Conservation (phyloP, 139 green algal genomes). For the Parachlorella kessleri region DNA sequence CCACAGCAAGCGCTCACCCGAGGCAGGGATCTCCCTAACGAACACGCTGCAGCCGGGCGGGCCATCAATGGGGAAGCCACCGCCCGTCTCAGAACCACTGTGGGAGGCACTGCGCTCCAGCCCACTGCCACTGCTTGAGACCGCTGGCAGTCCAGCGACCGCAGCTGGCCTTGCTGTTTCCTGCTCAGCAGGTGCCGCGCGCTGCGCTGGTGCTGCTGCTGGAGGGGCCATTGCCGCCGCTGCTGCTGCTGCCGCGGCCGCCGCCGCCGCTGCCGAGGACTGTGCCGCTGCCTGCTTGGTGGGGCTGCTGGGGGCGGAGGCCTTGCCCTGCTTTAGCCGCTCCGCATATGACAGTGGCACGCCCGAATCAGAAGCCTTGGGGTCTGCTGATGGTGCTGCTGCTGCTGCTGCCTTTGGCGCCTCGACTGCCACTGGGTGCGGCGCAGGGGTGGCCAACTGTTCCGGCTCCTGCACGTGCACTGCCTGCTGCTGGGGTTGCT, state of each 20-base stretch:
- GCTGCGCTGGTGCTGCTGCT: neutral
- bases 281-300: neutral
- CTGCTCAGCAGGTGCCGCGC: slow-evolving; percentile 6
- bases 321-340: slow-evolving; percentile 22
- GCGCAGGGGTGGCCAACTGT: neutral
- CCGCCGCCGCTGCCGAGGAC: neutral
- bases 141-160: too few relatives aligned
- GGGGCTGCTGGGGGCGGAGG: neutral
- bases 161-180: too few relatives aligned
- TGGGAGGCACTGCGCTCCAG: neutral
- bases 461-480: neutral
- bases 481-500: slow-evolving; percentile 7
- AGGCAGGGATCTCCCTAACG: slow-evolving; percentile 27
- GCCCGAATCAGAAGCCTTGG: neutral
- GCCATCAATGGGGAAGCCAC: neutral
- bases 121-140: neutral
- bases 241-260: neutral
- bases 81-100: neutral
- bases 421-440: neutral
- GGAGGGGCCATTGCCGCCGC: neutral
- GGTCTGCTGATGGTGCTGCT: neutral
- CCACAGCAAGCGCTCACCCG: neutral
- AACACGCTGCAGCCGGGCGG: slow-evolving; percentile 18
- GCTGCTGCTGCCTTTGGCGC: neutral
- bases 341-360: slow-evolving; percentile 37